A percentile compares a stretch with the other conserved stretches of the same genome.
Evolutionary conservation across 2,329 filamentous ascomycete species (phyloP).

Genomic region (Fusarium scirpi): DNA sequence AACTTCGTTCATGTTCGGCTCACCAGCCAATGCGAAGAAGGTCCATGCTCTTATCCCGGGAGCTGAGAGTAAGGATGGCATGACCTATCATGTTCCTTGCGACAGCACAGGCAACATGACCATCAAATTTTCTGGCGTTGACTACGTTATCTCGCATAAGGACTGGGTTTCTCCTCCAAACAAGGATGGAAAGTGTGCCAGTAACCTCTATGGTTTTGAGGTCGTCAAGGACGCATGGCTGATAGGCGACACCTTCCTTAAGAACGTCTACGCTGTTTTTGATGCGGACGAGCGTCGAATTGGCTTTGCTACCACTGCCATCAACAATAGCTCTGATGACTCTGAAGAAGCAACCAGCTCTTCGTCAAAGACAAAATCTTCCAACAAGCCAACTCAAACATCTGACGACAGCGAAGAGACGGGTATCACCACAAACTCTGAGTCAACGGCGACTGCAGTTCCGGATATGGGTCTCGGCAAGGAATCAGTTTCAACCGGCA

Average conservation of each 20-base stretch:
- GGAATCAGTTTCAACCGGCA: constrained; percentile 41
- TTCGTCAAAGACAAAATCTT: constrained; percentile 21
- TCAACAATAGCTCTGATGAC: constrained; percentile 22
- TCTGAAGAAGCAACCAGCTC: constrained; percentile 17
- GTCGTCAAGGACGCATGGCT: constrained; percentile 78
- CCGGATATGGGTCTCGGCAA: constrained; percentile 44
- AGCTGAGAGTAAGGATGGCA: constrained; percentile 66
- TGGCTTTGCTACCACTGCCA: constrained; percentile 51
- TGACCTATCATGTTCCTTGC: constrained; percentile 80
- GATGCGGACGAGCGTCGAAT: constrained; percentile 77
- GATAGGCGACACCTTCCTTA: constrained; percentile 86
- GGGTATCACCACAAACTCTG: constrained; percentile 24
- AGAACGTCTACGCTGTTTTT: constrained; percentile 90
- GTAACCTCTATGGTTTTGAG: constrained; percentile 80
- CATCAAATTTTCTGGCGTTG: constrained; percentile 75
- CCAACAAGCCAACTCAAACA: constrained; percentile 29
- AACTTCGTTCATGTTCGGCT: constrained; percentile 82
- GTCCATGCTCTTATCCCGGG: constrained; percentile 77
- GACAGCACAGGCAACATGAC: constrained; percentile 70
- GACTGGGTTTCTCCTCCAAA: constrained; percentile 74
- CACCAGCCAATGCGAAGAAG: constrained; percentile 71
- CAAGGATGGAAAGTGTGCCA: constrained; percentile 66
- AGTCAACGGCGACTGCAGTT: constrained; percentile 25
- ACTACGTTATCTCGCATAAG: constrained; percentile 73
- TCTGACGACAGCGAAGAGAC: constrained; percentile 29